A percentile compares a stretch with the other conserved stretches of the same genome.
Conservation (phyloP, 495 filamentous ascomycete genomes). For the Penicillium flavigenum region DNA sequence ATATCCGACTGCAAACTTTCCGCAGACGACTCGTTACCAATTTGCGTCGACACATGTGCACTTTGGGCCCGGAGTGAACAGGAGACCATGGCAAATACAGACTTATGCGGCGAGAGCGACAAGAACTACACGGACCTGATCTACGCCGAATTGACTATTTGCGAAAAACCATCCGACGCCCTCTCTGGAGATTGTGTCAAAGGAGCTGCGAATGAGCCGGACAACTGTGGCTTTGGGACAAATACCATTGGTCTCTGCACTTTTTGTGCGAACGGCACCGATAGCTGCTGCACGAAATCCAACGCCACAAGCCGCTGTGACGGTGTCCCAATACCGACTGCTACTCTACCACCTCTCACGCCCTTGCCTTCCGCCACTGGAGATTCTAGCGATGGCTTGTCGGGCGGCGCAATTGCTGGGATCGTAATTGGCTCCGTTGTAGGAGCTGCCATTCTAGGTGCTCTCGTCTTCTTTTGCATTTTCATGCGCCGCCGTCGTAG, state of each 20-base stretch:
- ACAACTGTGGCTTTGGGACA: constrained; percentile 81
- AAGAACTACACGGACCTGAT: constrained; percentile 71
- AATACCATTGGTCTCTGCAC: constrained; percentile 84
- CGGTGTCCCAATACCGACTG: constrained; percentile 70
- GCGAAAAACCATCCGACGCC: constrained; percentile 75
- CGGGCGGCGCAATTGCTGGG: constrained; percentile 84
- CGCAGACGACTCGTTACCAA: constrained; percentile 60
- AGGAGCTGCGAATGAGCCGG: constrained; percentile 74
- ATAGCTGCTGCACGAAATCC: constrained; percentile 91
- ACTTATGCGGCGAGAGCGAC: constrained; percentile 65
- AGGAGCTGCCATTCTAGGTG: constrained; percentile 65
- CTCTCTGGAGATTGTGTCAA: constrained; percentile 72
- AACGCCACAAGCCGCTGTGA: constrained; percentile 67
- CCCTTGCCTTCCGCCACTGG: constrained; percentile 38
- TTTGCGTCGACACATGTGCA: constrained; percentile 92
- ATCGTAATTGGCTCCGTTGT: constrained; percentile 80
- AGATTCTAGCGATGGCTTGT: constrained; percentile 54
- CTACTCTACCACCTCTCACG: constrained; percentile 64
- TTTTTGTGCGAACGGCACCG: constrained; percentile 88
- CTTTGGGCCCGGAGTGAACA: constrained; percentile 79
- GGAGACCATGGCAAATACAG: constrained; percentile 70
- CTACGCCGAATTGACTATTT: constrained; percentile 89
- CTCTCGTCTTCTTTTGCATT: constrained; percentile 59
- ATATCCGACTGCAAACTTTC: constrained; percentile 67
- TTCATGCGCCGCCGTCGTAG: constrained; percentile 56